Percentiles rank a stretch among this genome's conserved stretches.
phyloP scores from a whole-genome alignment of 1,284 basidiomycete species.

The Termitomyces sp. region DNA sequence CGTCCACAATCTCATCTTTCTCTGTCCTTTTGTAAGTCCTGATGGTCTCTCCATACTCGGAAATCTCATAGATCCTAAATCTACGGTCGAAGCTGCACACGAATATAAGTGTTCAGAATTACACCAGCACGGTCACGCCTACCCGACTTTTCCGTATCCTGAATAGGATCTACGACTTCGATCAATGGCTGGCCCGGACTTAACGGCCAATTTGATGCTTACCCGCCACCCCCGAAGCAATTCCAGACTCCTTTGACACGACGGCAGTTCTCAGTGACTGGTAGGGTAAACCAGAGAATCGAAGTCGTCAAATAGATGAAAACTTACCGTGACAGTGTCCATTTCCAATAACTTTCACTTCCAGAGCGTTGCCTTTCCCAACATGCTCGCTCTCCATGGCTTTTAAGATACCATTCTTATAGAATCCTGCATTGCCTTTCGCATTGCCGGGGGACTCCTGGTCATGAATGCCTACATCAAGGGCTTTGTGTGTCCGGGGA shows the following conservation, averaged over 20 bases:
- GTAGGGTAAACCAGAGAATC: constrained; percentile 11
- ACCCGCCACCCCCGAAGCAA: constrained; percentile 92
- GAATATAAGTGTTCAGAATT: neutral
- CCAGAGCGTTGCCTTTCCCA: constrained; percentile 43
- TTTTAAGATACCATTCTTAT: constrained; percentile 69
- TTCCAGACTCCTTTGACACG: constrained; percentile 85
- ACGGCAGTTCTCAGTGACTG: constrained; percentile 85
- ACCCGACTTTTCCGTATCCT: constrained; percentile 78
- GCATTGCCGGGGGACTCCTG: constrained; percentile 60
- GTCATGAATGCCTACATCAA: constrained; percentile 64
- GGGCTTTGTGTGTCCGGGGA: constrained; percentile 44
- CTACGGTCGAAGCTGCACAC: constrained; percentile 74
- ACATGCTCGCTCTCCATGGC: constrained; percentile 62
- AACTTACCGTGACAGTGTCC: constrained; percentile 79
- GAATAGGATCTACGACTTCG: constrained; percentile 61
- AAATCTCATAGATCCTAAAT: constrained; percentile 81
- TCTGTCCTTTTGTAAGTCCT: constrained; percentile 87
- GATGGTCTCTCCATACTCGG: constrained; percentile 86
- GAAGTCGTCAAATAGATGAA: constrained; percentile 4
- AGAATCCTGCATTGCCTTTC: constrained; percentile 75
- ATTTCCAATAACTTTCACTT: constrained; percentile 83
- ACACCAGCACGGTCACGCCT: constrained; percentile 13
- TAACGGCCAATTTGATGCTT: constrained; percentile 21
- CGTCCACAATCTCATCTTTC: constrained; percentile 64
- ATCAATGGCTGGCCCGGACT: constrained; percentile 5